Percentiles rank a stretch among this genome's conserved stretches.
Evolutionary conservation across 2,329 filamentous ascomycete genomes (phyloP).

Genomic region (Cladosporium sp.): DNA sequence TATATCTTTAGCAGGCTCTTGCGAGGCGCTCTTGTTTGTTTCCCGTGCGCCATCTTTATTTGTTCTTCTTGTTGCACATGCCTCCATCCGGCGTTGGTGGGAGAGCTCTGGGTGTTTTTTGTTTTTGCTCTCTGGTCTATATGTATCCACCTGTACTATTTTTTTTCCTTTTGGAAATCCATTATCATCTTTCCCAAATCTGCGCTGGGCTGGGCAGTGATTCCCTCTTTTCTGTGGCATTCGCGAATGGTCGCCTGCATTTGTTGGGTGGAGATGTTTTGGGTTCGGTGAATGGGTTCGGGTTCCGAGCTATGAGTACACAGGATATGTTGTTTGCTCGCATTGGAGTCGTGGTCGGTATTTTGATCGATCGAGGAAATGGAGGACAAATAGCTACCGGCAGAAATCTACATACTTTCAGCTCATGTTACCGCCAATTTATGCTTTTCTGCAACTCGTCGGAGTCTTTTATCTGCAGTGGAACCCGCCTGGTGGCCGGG

Average conservation of each 20-base stretch:
- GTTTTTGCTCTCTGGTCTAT: neutral
- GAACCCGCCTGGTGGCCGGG: neutral
- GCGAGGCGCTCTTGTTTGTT: neutral
- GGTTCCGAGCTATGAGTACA: neutral
- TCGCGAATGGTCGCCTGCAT: neutral
- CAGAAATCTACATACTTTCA: neutral
- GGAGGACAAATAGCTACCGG: neutral
- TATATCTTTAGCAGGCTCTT: neutral
- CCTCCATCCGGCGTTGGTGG: neutral
- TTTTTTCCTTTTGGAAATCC: neutral
- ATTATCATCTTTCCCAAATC: neutral
- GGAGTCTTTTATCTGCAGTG: neutral
- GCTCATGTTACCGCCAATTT: neutral
- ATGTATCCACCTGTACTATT: constrained; percentile 16
- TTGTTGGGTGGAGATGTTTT: neutral
- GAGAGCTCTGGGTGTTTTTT: neutral
- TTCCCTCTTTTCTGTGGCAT: neutral
- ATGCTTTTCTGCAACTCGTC: neutral
- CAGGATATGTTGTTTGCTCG: neutral
- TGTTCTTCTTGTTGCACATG: neutral
- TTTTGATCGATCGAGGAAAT: too few species aligned
- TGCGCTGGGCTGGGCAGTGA: neutral
- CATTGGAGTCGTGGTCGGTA: neutral
- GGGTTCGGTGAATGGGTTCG: neutral
- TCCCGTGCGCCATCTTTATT: neutral